Evolutionary conservation across 768 basidiomycete genomes (phyloP).

Genomic region (Leccinum boreale): DNA sequence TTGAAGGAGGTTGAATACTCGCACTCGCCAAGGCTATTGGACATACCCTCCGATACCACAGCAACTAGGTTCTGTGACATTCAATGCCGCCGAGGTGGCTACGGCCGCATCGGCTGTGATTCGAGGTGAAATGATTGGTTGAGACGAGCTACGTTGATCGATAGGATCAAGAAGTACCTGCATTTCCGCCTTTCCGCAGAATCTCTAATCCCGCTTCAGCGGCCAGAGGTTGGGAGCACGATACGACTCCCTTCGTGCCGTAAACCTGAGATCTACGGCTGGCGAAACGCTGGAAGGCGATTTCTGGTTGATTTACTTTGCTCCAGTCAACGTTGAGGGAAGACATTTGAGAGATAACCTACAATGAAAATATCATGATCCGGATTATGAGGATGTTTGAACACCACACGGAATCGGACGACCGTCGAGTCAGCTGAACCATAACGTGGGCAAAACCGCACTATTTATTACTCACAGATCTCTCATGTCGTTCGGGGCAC

Average conservation of each 20-base stretch:
- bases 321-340: constrained; percentile 46
- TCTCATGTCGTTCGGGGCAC: constrained; percentile 53
- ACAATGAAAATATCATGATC: not conserved
- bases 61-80: constrained; percentile 83
- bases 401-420: constrained; percentile 2
- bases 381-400: not conserved
- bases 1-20: constrained; percentile 28
- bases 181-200: constrained; percentile 90
- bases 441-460: constrained; percentile 4
- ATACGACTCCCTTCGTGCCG: constrained; percentile 82
- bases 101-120: constrained; percentile 86
- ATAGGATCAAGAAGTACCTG: constrained; percentile 53
- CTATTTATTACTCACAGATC: constrained; percentile 4
- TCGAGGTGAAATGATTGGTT: not conserved
- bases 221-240: constrained; percentile 89
- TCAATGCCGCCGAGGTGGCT: constrained; percentile 87
- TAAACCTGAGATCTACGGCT: constrained; percentile 87
- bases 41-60: constrained; percentile 91
- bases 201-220: constrained; percentile 91
- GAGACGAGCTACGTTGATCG: not conserved
- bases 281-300: constrained; percentile 65
- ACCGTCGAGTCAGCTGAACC: not conserved
- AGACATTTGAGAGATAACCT: constrained; percentile 19
- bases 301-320: constrained; percentile 66
- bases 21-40: not conserved